Evolutionary conservation across 306 rosid genomes (phyloP).

Genomic region (Cicer judaicum): DNA sequence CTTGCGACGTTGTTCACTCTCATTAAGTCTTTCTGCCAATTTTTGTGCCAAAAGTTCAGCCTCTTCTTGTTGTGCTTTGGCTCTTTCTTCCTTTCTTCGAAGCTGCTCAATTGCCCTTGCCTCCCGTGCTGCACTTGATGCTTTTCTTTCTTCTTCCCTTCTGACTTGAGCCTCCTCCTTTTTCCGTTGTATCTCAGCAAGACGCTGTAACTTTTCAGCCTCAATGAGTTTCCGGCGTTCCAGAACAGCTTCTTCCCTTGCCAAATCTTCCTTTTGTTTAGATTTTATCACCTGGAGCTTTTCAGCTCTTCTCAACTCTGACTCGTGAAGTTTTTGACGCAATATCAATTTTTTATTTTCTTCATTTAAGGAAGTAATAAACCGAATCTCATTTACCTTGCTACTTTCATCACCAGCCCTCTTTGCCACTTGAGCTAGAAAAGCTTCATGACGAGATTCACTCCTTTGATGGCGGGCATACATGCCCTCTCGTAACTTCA

Average conservation of each 20-base stretch:
- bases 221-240: constrained; percentile 93
- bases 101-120: constrained; percentile 94
- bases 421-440: constrained; percentile 92
- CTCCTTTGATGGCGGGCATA: constrained; percentile 96
- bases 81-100: constrained; percentile 97
- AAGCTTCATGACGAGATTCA: constrained; percentile 97
- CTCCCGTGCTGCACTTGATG: constrained; percentile 98
- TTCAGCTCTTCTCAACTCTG: constrained; percentile 99
- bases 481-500: constrained; percentile 97
- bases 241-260: constrained; percentile 96
- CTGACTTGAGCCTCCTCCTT: constrained; percentile 97
- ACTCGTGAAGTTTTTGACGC: constrained; percentile 95
- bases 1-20: constrained; percentile 96
- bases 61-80: constrained; percentile 97
- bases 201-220: constrained; percentile 98
- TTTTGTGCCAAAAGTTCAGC: constrained; percentile 98
- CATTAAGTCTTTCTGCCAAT: constrained; percentile 94
- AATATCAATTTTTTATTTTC: constrained; percentile 86
- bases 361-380: constrained; percentile 92
- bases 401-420: constrained; percentile 99
- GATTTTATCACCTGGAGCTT: constrained; percentile 92
- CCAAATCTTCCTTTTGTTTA: constrained; percentile 97
- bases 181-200: constrained; percentile 92
- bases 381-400: constrained; percentile 97
- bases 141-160: constrained; percentile 99